These are phyloP conservation scores for Yarrowia divulgata DNA, from an alignment of 805 yeast species.

Conservation along the genomic window DNA sequence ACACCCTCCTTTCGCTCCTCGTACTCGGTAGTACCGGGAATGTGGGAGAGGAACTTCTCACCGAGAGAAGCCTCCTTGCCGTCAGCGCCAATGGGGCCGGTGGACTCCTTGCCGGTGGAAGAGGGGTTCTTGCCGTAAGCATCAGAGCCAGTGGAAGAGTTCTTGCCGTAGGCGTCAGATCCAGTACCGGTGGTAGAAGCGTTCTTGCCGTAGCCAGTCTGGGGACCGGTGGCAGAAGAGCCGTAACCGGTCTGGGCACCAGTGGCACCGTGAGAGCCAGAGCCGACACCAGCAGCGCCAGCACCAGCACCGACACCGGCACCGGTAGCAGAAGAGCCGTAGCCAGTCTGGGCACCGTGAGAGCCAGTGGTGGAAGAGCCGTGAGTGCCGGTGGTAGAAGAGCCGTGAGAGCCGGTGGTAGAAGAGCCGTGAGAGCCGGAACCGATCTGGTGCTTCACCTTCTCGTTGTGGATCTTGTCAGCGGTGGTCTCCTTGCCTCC, in stretches of 20 bases:
- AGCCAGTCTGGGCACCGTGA: no score
- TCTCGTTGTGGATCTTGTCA: conserved; percentile 27
- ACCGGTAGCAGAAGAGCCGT: conserved; percentile 8
- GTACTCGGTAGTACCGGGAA: conserved; percentile 38
- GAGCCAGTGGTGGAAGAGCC: conserved; percentile 15
- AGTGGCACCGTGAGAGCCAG: background rate
- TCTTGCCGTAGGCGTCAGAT: conserved; percentile 10
- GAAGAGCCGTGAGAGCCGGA: conserved; percentile 21
- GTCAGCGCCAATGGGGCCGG: background rate
- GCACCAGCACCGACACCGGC: no score
- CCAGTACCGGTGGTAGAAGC: background rate
- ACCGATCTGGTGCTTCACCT: conserved; percentile 17
- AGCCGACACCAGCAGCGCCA: no score
- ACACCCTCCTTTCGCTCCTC: conserved; percentile 38
- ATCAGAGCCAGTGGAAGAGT: conserved; percentile 4
- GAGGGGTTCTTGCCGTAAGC: background rate
- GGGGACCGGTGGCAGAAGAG: conserved; percentile 6
- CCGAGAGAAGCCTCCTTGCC: conserved; percentile 31
- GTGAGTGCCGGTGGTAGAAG: conserved; percentile 7
- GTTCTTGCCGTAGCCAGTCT: background rate
- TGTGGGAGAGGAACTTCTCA: conserved; percentile 13
- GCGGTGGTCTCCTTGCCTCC: conserved; percentile 19
- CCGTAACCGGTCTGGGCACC: conserved; percentile 13
- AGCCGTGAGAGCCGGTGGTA: conserved; percentile 9
- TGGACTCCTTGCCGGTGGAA: background rate